Evolutionary conservation across 148 eudicot species (phyloP).

Genomic region (Cornus florida): DNA sequence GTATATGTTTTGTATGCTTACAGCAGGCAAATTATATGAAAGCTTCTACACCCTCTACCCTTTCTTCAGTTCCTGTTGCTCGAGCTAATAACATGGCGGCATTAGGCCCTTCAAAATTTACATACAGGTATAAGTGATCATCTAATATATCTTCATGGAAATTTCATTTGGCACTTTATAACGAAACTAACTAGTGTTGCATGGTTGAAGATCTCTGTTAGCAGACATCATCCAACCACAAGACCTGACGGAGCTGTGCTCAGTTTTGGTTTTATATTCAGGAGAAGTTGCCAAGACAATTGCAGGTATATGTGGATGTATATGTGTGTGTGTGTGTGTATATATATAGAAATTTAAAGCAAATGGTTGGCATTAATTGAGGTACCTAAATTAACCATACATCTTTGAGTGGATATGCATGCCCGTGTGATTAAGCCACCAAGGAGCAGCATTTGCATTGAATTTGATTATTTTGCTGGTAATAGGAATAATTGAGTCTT

Average conservation of each 20-base stretch:
- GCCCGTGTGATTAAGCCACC: too few species aligned
- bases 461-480: too few species aligned
- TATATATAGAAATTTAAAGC: not conserved
- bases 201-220: conserved; percentile 73
- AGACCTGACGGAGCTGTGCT: conserved; percentile 90
- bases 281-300: conserved; percentile 78
- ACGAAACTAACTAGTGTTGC: conserved; percentile 25
- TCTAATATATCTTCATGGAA: not conserved
- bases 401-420: too few species aligned
- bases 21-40: conserved; percentile 62
- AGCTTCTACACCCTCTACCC: conserved; percentile 51
- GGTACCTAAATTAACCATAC: too few species aligned
- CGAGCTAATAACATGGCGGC: conserved; percentile 41
- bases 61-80: conserved; percentile 43
- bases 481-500: too few species aligned
- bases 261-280: conserved; percentile 82
- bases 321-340: too few species aligned
- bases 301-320: conserved; percentile 49
- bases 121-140: conserved; percentile 61
- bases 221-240: conserved; percentile 92
- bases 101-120: conserved; percentile 61
- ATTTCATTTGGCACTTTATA: not conserved
- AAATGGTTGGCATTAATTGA: too few species aligned
- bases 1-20: not conserved
- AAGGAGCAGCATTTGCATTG: too few species aligned